These are phyloP conservation scores for Ceratocystis harringtonii DNA, from an alignment of 2,329 filamentous ascomycete genomes.

Conservation along the genomic window DNA sequence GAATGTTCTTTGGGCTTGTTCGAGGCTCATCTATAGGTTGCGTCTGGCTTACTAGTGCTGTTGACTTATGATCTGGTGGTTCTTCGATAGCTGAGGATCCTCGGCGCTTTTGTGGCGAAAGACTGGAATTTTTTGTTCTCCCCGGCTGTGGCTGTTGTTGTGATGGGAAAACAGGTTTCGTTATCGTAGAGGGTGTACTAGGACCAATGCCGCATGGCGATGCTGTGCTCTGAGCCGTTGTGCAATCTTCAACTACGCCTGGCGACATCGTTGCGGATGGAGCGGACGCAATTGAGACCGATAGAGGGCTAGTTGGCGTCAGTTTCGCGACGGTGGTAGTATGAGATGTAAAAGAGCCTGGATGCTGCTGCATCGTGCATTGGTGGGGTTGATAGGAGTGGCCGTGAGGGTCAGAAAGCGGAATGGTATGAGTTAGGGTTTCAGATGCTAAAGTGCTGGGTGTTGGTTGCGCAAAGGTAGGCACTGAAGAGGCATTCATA, in stretches of 20 bases:
- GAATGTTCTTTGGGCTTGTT: neutral
- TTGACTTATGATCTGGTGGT: neutral
- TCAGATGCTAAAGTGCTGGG: neutral
- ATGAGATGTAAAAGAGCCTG: neutral
- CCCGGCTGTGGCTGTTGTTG: neutral
- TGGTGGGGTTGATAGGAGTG: neutral
- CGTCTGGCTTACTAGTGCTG: conserved; percentile 17
- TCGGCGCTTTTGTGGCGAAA: conserved; percentile 15
- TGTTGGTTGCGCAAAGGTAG: neutral
- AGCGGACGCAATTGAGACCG: neutral
- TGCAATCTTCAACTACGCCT: neutral
- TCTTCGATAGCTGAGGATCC: conserved; percentile 5
- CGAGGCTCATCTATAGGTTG: conserved; percentile 20
- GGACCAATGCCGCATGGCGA: neutral
- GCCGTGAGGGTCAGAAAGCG: neutral
- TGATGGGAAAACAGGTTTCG: neutral
- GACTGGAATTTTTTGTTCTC: neutral
- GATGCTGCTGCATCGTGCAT: neutral
- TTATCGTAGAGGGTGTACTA: neutral
- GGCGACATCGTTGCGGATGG: conserved; percentile 4
- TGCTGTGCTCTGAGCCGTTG: neutral
- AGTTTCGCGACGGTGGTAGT: neutral
- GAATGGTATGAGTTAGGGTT: neutral
- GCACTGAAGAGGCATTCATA: neutral
- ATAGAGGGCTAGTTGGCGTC: neutral